These are phyloP conservation scores for Coniferiporia sulphurascens DNA, from an alignment of 1,284 basidiomycete species.

Conservation along the genomic window DNA sequence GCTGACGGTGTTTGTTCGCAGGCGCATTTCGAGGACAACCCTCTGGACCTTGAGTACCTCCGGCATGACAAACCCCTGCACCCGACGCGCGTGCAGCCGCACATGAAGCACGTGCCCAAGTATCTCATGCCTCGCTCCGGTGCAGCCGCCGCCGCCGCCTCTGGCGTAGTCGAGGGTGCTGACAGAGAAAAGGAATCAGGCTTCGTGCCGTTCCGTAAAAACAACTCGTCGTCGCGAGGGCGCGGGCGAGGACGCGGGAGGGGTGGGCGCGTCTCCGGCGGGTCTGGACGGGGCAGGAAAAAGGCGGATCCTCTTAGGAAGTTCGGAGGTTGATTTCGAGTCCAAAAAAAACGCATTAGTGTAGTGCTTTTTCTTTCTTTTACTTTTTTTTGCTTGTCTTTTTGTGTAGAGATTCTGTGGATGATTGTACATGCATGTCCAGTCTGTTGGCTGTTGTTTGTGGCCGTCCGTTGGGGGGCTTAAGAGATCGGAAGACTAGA, in stretches of 20 bases:
- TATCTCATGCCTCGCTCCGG: conserved; percentile 88
- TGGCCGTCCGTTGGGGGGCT: too few species aligned
- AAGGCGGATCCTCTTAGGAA: conserved; percentile 75
- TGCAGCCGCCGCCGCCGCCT: conserved; percentile 28
- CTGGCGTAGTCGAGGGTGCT: conserved; percentile 21
- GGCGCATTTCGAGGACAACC: conserved; percentile 98
- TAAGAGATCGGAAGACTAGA: too few species aligned
- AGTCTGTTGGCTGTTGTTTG: too few species aligned
- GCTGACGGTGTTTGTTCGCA: conserved; percentile 29
- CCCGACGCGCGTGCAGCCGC: conserved; percentile 81
- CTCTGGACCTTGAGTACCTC: conserved; percentile 87
- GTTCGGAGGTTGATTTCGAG: conserved; percentile 42
- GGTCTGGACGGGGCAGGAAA: conserved; percentile 47
- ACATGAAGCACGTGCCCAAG: conserved; percentile 94
- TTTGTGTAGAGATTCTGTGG: too few species aligned
- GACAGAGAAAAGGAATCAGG: conserved; percentile 31
- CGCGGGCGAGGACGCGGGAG: conserved; percentile 44
- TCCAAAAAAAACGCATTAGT: too few species aligned
- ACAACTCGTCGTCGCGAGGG: conserved; percentile 31
- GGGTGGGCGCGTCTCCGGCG: conserved; percentile 36
- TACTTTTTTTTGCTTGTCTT: too few species aligned
- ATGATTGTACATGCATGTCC: too few species aligned
- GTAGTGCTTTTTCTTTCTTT: too few species aligned
- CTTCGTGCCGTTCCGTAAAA: conserved; percentile 73
- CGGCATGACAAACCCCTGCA: conserved; percentile 94